Percentiles rank a stretch among this genome's conserved stretches.
Evolutionary conservation across 768 basidiomycete genomes (phyloP).

Genomic region (Leccinum rimulosum): DNA sequence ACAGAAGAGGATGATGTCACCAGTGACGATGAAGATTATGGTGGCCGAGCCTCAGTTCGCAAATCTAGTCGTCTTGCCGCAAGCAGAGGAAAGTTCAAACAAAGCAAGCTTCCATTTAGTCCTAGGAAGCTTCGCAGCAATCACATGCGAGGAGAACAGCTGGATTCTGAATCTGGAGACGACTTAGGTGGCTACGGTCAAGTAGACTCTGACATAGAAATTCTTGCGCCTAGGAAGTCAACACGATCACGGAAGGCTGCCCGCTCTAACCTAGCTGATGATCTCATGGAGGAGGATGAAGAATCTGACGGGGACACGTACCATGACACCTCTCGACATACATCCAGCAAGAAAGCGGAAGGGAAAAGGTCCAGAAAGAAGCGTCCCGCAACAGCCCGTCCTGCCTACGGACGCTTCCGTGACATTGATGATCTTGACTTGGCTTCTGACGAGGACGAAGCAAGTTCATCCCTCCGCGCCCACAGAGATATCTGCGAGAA

Average conservation of each 20-base stretch:
- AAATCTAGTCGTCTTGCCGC: conserved; percentile 19
- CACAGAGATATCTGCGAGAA: conserved; percentile 73
- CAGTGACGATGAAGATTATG: conserved; percentile 15
- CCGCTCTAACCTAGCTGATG: conserved; percentile 36
- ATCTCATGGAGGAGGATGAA: conserved; percentile 23
- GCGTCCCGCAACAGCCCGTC: conserved; percentile 38
- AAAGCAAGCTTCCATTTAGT: conserved; percentile 58
- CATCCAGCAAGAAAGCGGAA: conserved; percentile 1
- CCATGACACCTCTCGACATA: conserved; percentile 24
- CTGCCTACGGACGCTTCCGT: conserved; percentile 50
- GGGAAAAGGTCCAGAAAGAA: conserved; percentile 25
- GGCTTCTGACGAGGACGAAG: conserved; percentile 53
- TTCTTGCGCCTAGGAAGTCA: conserved; percentile 41
- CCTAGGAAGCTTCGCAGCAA: conserved; percentile 56
- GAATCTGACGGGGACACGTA: conserved; percentile 37
- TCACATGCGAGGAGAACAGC: conserved; percentile 22
- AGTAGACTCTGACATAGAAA: conserved; percentile 26
- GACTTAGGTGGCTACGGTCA: conserved; percentile 40
- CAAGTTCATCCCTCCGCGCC: conserved; percentile 48
- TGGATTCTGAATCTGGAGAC: conserved; percentile 36
- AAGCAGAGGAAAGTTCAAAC: conserved; percentile 3
- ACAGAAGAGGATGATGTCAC: conserved; percentile 30
- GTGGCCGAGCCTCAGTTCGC: conserved; percentile 4
- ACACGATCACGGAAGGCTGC: conserved; percentile 42
- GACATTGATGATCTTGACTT: conserved; percentile 38